These are phyloP conservation scores for Stylonectria norvegica DNA, from an alignment of 2,329 filamentous ascomycete species.

Conservation along the genomic window DNA sequence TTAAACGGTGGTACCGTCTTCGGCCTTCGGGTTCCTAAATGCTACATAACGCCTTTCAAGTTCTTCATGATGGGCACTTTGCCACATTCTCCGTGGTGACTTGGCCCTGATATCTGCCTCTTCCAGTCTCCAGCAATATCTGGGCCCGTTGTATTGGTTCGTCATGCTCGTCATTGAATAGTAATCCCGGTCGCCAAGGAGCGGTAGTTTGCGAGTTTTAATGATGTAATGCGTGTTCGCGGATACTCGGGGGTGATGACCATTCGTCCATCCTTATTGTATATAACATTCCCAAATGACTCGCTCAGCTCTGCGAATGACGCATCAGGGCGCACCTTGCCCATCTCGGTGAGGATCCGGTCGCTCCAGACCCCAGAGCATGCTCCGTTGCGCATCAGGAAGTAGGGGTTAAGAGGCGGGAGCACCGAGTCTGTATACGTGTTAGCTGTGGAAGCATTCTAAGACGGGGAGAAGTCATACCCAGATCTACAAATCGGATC, in stretches of 20 bases:
- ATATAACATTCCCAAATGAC: slow-evolving; percentile 57
- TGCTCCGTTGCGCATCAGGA: slow-evolving; percentile 56
- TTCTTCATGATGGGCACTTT: background rate
- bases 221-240: slow-evolving; percentile 49
- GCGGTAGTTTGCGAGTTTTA: slow-evolving; percentile 57
- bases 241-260: slow-evolving; percentile 55
- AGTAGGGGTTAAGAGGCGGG: slow-evolving; percentile 70
- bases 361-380: slow-evolving; percentile 73
- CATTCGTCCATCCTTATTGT: slow-evolving; percentile 57
- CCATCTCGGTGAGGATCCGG: slow-evolving; percentile 59
- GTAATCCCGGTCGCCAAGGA: slow-evolving; percentile 42
- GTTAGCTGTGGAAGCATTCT: slow-evolving; percentile 16
- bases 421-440: slow-evolving; percentile 58
- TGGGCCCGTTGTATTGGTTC: no score
- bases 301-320: slow-evolving; percentile 62
- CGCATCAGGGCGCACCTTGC: slow-evolving; percentile 54
- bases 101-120: no score
- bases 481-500: slow-evolving; percentile 71
- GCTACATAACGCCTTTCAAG: slow-evolving; percentile 23
- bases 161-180: slow-evolving; percentile 28
- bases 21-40: no score
- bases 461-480: slow-evolving; percentile 37
- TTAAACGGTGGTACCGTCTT: no score
- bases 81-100: no score
- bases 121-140: no score